phyloP scores from a whole-genome alignment of 2,329 filamentous ascomycete genomes.

The Monilinia laxa region DNA sequence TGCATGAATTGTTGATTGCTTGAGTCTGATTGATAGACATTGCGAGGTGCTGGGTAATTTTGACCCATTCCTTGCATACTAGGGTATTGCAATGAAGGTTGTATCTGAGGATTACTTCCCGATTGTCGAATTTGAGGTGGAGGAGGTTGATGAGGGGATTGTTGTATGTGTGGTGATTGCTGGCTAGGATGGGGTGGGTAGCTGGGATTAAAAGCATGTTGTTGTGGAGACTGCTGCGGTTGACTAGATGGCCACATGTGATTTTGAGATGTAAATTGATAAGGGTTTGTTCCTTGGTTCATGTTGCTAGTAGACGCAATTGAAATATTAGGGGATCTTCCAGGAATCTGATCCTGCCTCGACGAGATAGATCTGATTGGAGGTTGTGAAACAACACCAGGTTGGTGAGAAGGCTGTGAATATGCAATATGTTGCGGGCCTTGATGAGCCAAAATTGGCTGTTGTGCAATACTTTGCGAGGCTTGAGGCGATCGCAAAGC shows the following conservation, averaged over 20 bases:
- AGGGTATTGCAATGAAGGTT: conserved; percentile 60
- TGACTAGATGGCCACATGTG: conserved; percentile 65
- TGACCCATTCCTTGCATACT: conserved; percentile 62
- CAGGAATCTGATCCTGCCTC: conserved; percentile 57
- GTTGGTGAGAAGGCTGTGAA: conserved; percentile 69
- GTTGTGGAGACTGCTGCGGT: conserved; percentile 62
- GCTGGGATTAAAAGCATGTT: conserved; percentile 38
- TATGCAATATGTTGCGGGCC: conserved; percentile 54
- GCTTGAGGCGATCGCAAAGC: conserved; percentile 59
- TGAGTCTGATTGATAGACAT: conserved; percentile 61
- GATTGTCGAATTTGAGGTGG: conserved; percentile 61
- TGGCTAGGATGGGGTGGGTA: conserved; percentile 21
- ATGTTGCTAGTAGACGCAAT: conserved; percentile 56
- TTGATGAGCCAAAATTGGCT: conserved; percentile 50
- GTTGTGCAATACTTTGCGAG: conserved; percentile 53
- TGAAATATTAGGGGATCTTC: conserved; percentile 61
- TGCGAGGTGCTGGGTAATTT: conserved; percentile 54
- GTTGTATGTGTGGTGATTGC: conserved; percentile 55
- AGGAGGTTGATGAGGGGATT: conserved; percentile 55
- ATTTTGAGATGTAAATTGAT: conserved; percentile 60
- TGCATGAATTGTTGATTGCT: conserved; percentile 68
- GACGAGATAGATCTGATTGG: conserved; percentile 69
- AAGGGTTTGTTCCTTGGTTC: conserved; percentile 48
- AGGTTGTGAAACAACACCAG: conserved; percentile 70
- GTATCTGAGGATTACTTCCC: conserved; percentile 54